Evolutionary conservation across 2,329 filamentous ascomycete species (phyloP), one percentile per base, ranked within the genome.

Genomic region (Stagonosporopsis vannaccii): DNA sequence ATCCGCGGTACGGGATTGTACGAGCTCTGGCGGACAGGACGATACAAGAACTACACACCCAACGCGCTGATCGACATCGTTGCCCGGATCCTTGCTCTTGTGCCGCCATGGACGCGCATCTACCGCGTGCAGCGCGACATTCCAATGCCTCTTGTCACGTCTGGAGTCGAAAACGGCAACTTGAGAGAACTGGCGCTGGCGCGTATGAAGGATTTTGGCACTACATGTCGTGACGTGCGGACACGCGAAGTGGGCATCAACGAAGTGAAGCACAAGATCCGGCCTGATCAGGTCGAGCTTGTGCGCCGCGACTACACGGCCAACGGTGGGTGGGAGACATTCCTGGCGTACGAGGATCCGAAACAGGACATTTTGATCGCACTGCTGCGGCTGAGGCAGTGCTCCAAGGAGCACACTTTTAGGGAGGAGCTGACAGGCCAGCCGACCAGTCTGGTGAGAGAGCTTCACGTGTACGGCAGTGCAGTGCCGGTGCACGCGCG

Each of bases 151-250:
- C 84, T 99, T 22, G 96, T 99, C n/a, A 98, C 95, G 0, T 96
- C 94, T 0, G 95, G 95, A 36, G 95, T 99, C 0, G 95, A 99
- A 79, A 99, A 99, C 67, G 95, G 95, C 59, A 99, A 99, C 73
- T 81, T 99, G 35, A 88, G 95, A 60, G 95, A 99, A 76, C 81
- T 99, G 44, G 94, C 95, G 0, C 81, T 99, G 51, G 92, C 93
- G n/a, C 85, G 95, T 20, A 99, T 99, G 96, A 97, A 97, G 77
- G 95, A 99, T 75, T 98, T 99, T 67, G 96, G 96, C 45, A 99
- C 95, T 0, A 92, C 91, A 1, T 99, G 96, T 74, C 91, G 96
- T 62, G 95, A 99, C 70, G 95, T 99, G 22, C 89, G 95, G 13
- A 99, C 95, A 1, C 87, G 95, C 58, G 95, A 99, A 79, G 95